Conservation (phyloP, 768 basidiomycete genomes). For the Mycena rebaudengoi region DNA sequence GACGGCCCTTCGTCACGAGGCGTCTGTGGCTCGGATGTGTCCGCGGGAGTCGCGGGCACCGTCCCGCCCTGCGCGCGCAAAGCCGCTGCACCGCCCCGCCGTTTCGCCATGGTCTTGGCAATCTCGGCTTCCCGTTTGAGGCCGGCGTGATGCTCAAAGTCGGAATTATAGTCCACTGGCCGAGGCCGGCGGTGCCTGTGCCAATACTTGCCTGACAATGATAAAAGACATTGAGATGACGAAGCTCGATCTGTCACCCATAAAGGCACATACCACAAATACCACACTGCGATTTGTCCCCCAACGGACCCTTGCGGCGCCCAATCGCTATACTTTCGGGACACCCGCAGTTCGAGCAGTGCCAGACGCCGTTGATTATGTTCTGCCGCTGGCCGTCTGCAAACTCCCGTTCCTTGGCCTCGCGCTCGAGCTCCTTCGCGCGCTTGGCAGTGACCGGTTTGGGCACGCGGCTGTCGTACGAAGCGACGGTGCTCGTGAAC, state of each 20-base stretch:
- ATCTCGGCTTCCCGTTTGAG: conserved; percentile 64
- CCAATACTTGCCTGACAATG: conserved; percentile 94
- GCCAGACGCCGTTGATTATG: conserved; percentile 88
- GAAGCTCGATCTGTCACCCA: conserved; percentile 8
- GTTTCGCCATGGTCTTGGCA: conserved; percentile 54
- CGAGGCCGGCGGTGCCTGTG: conserved; percentile 85
- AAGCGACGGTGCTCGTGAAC: conserved; percentile 34
- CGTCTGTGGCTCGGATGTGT: conserved; percentile 61
- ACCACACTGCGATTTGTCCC: conserved; percentile 91
- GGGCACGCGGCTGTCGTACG: conserved; percentile 57
- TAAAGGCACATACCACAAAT: conserved; percentile 78
- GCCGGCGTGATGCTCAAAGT: conserved; percentile 72
- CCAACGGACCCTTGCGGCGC: conserved; percentile 87
- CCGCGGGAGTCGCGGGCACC: conserved; percentile 48
- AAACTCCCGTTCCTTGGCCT: conserved; percentile 86
- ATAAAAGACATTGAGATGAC: conserved; percentile 10
- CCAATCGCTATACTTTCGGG: conserved; percentile 89
- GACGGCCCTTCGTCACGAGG: conserved; percentile 50
- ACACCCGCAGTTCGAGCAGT: conserved; percentile 94
- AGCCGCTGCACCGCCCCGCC: no score
- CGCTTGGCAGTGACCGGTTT: conserved; percentile 65
- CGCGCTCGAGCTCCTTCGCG: conserved; percentile 78
- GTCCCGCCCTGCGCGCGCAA: conserved; percentile 58
- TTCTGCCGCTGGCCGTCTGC: conserved; percentile 86
- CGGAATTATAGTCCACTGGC: conserved; percentile 82